These are phyloP conservation scores for Syzygium oleosum DNA, from an alignment of 345 rosid species.

Conservation along the genomic window DNA sequence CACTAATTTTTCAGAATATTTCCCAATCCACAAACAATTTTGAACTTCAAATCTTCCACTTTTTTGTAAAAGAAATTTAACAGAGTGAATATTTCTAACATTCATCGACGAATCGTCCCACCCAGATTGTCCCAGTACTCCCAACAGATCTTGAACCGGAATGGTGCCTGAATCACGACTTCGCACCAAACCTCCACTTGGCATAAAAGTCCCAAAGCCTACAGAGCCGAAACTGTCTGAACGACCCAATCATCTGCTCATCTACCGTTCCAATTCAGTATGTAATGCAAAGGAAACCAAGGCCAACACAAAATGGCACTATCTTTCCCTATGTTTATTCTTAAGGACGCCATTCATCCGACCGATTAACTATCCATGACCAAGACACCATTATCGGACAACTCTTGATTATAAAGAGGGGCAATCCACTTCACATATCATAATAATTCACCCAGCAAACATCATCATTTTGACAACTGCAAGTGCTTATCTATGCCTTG, in stretches of 20 bases:
- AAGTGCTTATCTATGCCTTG: conserved; percentile 7
- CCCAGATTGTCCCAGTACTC: not conserved
- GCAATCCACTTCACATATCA: not conserved
- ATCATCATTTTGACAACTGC: conserved; percentile 7
- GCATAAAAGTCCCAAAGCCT: not conserved
- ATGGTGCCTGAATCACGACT: not conserved
- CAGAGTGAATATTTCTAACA: not conserved
- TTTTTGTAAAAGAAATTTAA: not conserved
- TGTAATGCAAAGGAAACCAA: not conserved
- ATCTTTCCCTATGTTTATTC: not conserved
- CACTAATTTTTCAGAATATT: not conserved
- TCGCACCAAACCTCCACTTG: not conserved
- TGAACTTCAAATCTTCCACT: not conserved
- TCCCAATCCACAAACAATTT: not conserved
- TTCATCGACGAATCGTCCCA: not conserved
- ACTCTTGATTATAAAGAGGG: conserved; percentile 1
- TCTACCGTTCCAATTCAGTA: not conserved
- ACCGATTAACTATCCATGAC: not conserved
- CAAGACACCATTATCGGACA: not conserved
- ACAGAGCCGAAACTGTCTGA: not conserved
- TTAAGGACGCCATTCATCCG: not conserved
- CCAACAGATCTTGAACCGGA: not conserved
- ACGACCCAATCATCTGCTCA: not conserved
- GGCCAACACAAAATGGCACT: not conserved
- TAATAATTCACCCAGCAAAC: not conserved